Evolutionary conservation across 1,284 basidiomycete species (phyloP), one percentile per base, ranked within the genome.

Genomic region (Jaminaea rosea): DNA sequence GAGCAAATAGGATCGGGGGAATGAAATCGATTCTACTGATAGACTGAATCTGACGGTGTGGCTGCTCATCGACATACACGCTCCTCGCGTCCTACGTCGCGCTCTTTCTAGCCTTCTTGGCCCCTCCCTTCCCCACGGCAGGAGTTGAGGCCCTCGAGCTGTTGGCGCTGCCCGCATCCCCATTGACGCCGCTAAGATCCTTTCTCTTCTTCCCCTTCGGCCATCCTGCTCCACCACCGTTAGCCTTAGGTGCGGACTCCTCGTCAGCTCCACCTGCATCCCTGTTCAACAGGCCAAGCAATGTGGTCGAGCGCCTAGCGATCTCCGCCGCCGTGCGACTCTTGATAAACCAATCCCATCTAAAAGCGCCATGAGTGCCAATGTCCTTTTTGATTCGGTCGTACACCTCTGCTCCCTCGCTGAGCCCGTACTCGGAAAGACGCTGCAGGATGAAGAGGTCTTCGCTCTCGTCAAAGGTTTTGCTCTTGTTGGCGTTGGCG

Each of bases 281-380:
- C 11, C 39, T n/a, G 13, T 42, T 42, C 39, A 42, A 42, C 3
- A 42, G 39, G 23, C 39, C 39, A 2, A 97, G 71, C 34, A 98
- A 75, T 6, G 93, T 97, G 63, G 86, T 87, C 65, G 91, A 96
- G 50, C 94, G 78, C 62, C 93, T 79, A 63, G 86, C 84, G 56
- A 99, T 78, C 78, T 99, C 94, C 67, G 88, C 84, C 9, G 89
- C 85, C 23, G 88, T 91, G 48, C 94, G 79, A 59, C 86, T 88
- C 79, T 96, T 96, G 80, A 98, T 89, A 79, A 97, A 98, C 92
- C 92, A 97, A 73, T 97, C 91, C 66, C 97, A 94, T 9, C 65
- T 56, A 78, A 98, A 98, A n/a, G 91, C 85, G 0, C 90, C 89
- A 76, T 90, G 93, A 75, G 92, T 88, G 34, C 85, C 85, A 55